These are phyloP conservation scores for Aspergillus sp. DNA, from an alignment of 2,329 filamentous ascomycete species.

Conservation along the genomic window DNA sequence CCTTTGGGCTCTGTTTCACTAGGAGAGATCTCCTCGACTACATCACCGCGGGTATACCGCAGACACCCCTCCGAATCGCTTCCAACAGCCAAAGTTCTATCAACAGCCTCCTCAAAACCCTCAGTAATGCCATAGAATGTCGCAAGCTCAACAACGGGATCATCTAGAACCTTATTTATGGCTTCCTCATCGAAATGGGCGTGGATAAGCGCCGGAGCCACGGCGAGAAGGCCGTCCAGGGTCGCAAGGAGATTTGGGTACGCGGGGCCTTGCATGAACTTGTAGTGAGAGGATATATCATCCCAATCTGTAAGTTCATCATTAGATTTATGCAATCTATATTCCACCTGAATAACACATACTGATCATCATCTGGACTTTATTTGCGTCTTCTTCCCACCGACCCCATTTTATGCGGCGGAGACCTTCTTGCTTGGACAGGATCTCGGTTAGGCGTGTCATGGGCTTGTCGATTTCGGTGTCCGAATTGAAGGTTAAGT, in stretches of 20 bases:
- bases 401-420: constrained; percentile 3
- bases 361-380: constrained; percentile 7
- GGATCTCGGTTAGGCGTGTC: neutral
- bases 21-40: constrained; percentile 1
- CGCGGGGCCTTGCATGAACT: neutral
- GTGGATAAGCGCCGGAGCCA: neutral
- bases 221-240: neutral
- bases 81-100: neutral
- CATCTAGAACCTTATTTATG: neutral
- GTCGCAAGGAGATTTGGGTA: neutral
- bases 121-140: neutral
- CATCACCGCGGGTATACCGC: neutral
- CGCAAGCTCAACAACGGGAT: neutral
- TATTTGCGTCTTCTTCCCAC: constrained; percentile 3
- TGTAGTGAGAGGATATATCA: neutral
- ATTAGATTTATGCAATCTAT: neutral
- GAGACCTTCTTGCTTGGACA: neutral
- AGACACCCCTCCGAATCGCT: neutral
- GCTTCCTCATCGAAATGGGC: neutral
- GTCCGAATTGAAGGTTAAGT: neutral
- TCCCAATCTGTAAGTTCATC: neutral
- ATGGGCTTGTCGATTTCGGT: neutral
- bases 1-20: neutral
- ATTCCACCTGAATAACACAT: neutral
- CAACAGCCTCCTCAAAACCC: neutral